Conservation (phyloP, 768 basidiomycete genomes). For the Lentinula guzmanii region DNA sequence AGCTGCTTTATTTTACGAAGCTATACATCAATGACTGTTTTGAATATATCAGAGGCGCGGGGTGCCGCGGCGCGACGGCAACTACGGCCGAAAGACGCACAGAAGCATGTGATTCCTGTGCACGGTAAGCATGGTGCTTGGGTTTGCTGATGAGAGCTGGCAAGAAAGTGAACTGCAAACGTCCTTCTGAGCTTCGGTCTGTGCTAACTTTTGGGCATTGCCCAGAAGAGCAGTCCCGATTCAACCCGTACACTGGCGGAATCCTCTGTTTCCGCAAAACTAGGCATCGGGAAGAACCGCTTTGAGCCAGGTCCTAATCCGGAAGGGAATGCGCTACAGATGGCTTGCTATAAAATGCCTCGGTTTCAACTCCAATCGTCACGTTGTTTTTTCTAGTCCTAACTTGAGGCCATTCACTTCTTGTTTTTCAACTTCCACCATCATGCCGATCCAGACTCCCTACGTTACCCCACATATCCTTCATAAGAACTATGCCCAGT, state of each 20-base stretch:
- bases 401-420: background rate
- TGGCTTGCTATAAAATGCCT: constrained; percentile 25
- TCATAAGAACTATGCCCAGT: constrained; percentile 80
- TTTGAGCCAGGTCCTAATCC: constrained; percentile 17
- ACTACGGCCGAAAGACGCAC: background rate
- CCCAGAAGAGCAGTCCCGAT: background rate
- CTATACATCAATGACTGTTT: background rate
- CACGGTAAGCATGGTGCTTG: background rate
- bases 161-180: background rate
- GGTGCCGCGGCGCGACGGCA: background rate
- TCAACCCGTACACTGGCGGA: background rate
- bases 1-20: background rate
- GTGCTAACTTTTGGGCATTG: background rate
- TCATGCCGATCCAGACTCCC: constrained; percentile 53
- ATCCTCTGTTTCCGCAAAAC: constrained; percentile 8
- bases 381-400: constrained; percentile 4
- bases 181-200: background rate
- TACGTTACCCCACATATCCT: constrained; percentile 88
- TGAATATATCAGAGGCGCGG: background rate
- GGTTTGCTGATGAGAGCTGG: background rate
- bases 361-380: constrained; percentile 9
- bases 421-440: constrained; percentile 54
- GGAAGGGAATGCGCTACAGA: constrained; percentile 29
- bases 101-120: background rate
- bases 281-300: constrained; percentile 12